Conservation (phyloP, 176 grass and related monocot species). For the Rhipidocladum racemiflorum region DNA sequence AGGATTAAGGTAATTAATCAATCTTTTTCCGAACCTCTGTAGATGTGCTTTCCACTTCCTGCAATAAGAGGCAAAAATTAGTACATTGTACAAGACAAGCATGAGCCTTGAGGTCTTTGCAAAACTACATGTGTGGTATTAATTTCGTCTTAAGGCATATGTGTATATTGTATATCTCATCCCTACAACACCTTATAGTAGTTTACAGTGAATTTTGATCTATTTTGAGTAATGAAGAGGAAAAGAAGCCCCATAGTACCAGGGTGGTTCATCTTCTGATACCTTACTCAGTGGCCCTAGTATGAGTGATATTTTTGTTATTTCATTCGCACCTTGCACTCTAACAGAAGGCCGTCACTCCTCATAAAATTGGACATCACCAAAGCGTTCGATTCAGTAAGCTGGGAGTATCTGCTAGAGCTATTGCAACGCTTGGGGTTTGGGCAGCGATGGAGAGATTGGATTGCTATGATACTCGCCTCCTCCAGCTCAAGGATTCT, state of each 20-base stretch:
- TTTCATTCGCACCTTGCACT: no score
- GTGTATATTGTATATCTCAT: neutral
- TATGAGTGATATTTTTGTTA: neutral
- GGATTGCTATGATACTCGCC: no score
- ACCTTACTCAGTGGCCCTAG: neutral
- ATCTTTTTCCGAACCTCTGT: neutral
- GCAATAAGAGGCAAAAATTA: neutral
- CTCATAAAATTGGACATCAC: no score
- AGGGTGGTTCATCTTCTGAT: neutral
- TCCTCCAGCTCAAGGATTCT: no score
- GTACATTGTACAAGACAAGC: neutral
- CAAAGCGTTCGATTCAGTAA: no score
- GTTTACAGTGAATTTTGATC: neutral
- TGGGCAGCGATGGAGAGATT: no score
- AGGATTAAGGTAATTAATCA: conserved; percentile 53
- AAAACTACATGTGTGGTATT: neutral
- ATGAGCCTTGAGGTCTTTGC: neutral
- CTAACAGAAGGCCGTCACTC: no score
- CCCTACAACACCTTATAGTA: neutral
- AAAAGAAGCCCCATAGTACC: neutral
- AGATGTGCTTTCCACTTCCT: neutral
- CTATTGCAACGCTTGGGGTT: no score
- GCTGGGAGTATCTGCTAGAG: no score
- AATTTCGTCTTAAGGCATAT: neutral
- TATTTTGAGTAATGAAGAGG: neutral